phyloP scores from a whole-genome alignment of 2,329 filamentous ascomycete genomes.

The Apiospora aurea region DNA sequence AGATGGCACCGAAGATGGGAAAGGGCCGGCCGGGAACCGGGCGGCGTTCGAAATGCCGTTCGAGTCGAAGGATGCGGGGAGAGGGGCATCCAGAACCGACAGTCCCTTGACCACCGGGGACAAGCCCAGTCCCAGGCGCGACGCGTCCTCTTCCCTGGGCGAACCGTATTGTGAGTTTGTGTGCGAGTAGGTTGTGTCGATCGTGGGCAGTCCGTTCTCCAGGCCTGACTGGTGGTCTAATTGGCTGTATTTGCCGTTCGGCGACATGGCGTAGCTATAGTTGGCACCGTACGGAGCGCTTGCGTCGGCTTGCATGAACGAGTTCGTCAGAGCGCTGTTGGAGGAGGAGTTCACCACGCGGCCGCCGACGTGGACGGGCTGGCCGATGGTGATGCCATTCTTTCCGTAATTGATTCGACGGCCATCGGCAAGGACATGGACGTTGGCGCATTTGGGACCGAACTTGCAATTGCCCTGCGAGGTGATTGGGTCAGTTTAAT shows the following conservation, averaged over 20 bases:
- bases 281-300: slow-evolving; percentile 51
- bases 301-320: slow-evolving; percentile 69
- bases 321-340: slow-evolving; percentile 74
- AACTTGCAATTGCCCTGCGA: slow-evolving; percentile 96
- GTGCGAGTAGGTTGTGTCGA: slow-evolving; percentile 66
- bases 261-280: slow-evolving; percentile 51
- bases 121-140: slow-evolving; percentile 72
- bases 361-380: slow-evolving; percentile 67
- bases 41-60: slow-evolving; percentile 94
- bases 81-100: slow-evolving; percentile 91
- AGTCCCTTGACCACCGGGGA: slow-evolving; percentile 77
- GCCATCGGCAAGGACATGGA: slow-evolving; percentile 93
- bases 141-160: slow-evolving; percentile 72
- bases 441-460: slow-evolving; percentile 95
- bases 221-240: slow-evolving; percentile 58
- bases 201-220: slow-evolving; percentile 63
- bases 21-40: slow-evolving; percentile 77
- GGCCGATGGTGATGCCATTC: slow-evolving; percentile 70
- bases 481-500: neutral
- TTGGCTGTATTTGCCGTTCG: slow-evolving; percentile 49
- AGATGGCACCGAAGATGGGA: slow-evolving; percentile 90
- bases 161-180: slow-evolving; percentile 77
- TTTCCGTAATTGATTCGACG: slow-evolving; percentile 85
- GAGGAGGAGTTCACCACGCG: slow-evolving; percentile 76
- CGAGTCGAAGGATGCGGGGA: slow-evolving; percentile 95